Evolutionary conservation across 257 asterid species (phyloP), one percentile per base, ranked within the genome.

Genomic region (Penstemon barbatus): DNA sequence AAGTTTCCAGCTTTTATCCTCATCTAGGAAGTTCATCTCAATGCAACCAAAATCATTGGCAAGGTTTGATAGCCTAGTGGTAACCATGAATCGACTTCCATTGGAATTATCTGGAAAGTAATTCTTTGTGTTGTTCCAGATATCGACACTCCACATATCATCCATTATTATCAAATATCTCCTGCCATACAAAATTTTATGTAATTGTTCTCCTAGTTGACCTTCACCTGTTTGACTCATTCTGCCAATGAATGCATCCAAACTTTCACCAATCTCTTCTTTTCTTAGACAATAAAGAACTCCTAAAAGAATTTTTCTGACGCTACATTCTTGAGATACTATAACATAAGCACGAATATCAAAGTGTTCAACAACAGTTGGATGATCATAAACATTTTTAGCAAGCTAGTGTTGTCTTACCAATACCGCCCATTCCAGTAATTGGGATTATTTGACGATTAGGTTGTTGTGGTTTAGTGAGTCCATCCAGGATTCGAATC

Each of bases 131-230:
- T 25, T 25, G 33, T 25, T 25, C 33, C 33, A 25, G 33, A 25
- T 25, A 25, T 25, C 33, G 2, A 61, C 42, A 9, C 52, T 44
- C 80, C 80, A 65, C 10, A 70, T 36, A 46, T 71, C 76, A 70
- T 76, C 80, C 51, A 71, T 3, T 1, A 76, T 61, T 7, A 71
- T 45, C 2, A 76, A 55, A 9, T 70, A 76, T 61, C 65, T 76
- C 69, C 50, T 50, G 3, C 65, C 55, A 2, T 8, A n/a, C 5
- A 76, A 66, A 9, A 15, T 33, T 7, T 7, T 4, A n/a, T 19
- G 39, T 39, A 6, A 25, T 25, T 25, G 33, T 15, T 37, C n/a
- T 1, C 3, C 3, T 8, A 55, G 25, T 7, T 15, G 25, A 12
- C 11, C 0, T 53, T 4, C 5, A n/a, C 18, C 18, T 15, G 18